Evolutionary conservation across 1,139 yeast genomes (phyloP).

Genomic region (Diutina scorzettiae): DNA sequence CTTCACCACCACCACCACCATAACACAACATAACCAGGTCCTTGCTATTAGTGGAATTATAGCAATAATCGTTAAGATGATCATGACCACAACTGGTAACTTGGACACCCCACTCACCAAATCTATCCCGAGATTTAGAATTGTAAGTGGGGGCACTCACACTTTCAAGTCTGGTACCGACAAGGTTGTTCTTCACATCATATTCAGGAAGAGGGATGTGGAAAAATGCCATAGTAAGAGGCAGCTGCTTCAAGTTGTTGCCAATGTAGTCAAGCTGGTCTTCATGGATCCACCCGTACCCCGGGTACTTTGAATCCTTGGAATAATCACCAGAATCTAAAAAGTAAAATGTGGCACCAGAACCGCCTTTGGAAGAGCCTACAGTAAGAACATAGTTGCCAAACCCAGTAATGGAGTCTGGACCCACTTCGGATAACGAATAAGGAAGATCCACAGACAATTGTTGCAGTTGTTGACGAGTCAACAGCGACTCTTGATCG

Average conservation of each 20-base stretch:
- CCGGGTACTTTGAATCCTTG: conserved; percentile 53
- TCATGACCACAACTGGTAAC: conserved; percentile 85
- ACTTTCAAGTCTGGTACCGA: conserved; percentile 38
- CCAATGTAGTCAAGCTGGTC: conserved; percentile 26
- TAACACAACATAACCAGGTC: not conserved
- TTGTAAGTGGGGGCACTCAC: conserved; percentile 69
- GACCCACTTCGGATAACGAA: conserved; percentile 47
- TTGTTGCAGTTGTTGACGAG: conserved; percentile 7
- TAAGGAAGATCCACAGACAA: not conserved
- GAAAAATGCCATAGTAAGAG: conserved; percentile 74
- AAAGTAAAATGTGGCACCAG: conserved; percentile 55
- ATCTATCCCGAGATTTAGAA: conserved; percentile 46
- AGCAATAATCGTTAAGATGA: conserved; percentile 86
- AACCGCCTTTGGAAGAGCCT: conserved; percentile 11
- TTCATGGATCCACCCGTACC: conserved; percentile 79
- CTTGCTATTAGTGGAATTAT: conserved; percentile 16
- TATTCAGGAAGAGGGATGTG: conserved; percentile 90
- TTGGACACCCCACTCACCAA: conserved; percentile 53
- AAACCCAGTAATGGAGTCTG: conserved; percentile 57
- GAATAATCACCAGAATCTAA: conserved; percentile 75
- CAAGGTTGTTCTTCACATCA: conserved; percentile 27
- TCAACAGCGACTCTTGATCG: conserved; percentile 19
- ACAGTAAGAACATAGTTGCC: conserved; percentile 15
- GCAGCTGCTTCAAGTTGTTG: not conserved
- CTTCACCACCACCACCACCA: conserved; percentile 15